Evolutionary conservation across 2,329 filamentous ascomycete genomes (phyloP), one percentile per base, ranked within the genome.

Genomic region (Aurifilum marmelostoma): DNA sequence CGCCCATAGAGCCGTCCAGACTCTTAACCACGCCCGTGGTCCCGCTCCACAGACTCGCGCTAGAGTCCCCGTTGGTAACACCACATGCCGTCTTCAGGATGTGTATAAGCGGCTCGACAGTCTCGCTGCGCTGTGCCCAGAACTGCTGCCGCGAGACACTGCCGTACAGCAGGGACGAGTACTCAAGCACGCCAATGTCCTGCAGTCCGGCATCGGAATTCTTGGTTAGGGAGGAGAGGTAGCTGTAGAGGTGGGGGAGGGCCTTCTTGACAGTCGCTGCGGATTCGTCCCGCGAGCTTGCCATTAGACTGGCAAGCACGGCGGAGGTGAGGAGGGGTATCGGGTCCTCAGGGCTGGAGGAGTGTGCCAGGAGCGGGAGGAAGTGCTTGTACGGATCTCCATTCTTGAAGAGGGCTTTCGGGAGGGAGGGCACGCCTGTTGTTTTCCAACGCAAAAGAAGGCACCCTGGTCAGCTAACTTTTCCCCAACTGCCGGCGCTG

Each of bases 151-250:
- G 88, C 3, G 94, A 88, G 69, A 88, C 88, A 71, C 85, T 87
- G 52, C 90, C 92, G 71, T 93, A 90, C 41, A 99, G 85, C 41
- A 99, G 84, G 27, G 92, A 86, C 47, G 96, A 97, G 80, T 95
- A 97, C 77, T 95, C 89, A 76, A 96, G 92, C 16, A 98, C 94
- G 34, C 94, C 95, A 77, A 98, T 97, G 77, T 99, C 96, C 80
- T 99, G 96, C 68, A 97, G 86, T 52, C 93, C 93, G 67, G 92
- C 91, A 80, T 99, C 96, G 56, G 92, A 87, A 77, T 90, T 93
- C 83, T 94, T 94, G 69, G 92, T 90, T 67, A 98, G 85, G 66
- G 89, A 89, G 9, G 94, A 92, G 39, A 98, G 88, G 80, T 97
- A 98, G 76, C 88, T 90, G 80, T 96, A 92, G 63, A 98, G 86